These are phyloP conservation scores for Tulasnella sp. DNA, from an alignment of 768 basidiomycete genomes.

Conservation along the genomic window DNA sequence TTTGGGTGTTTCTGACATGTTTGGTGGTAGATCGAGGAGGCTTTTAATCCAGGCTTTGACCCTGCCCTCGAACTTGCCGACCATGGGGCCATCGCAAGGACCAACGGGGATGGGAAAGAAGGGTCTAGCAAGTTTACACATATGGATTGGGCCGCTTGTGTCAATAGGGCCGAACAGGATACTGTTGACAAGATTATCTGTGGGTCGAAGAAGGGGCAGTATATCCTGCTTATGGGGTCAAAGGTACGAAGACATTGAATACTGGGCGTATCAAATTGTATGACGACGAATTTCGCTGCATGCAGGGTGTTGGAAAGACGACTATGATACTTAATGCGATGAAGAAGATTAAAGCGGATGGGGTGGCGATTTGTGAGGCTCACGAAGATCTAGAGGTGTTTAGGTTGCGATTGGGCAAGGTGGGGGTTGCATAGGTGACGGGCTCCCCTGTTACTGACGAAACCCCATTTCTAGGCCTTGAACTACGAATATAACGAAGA, in stretches of 20 bases:
- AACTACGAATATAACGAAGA: slow-evolving; percentile 82
- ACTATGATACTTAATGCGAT: slow-evolving; percentile 78
- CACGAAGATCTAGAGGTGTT: slow-evolving; percentile 84
- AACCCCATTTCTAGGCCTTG: slow-evolving; percentile 33
- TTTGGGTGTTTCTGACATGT: not conserved
- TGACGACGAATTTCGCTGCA: not conserved
- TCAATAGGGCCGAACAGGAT: slow-evolving; percentile 63
- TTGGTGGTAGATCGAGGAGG: slow-evolving; percentile 50
- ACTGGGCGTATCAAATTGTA: slow-evolving; percentile 6
- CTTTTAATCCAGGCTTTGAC: slow-evolving; percentile 70
- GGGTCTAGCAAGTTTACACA: too few species aligned
- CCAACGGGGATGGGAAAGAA: slow-evolving; percentile 24
- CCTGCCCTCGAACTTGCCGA: slow-evolving; percentile 65
- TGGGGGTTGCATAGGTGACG: not conserved
- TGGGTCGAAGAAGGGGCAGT: slow-evolving; percentile 58
- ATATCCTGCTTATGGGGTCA: slow-evolving; percentile 63
- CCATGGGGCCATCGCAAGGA: slow-evolving; percentile 27
- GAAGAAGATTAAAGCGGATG: slow-evolving; percentile 54
- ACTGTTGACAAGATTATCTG: slow-evolving; percentile 65
- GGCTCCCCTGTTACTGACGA: not conserved
- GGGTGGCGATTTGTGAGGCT: slow-evolving; percentile 66
- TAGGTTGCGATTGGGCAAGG: slow-evolving; percentile 67
- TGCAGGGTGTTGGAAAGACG: slow-evolving; percentile 65
- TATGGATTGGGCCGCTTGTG: slow-evolving; percentile 39
- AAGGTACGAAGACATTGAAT: slow-evolving; percentile 37